These are phyloP conservation scores for Heliamphora exappendiculata DNA, from an alignment of 148 eudicot genomes.

Conservation along the genomic window DNA sequence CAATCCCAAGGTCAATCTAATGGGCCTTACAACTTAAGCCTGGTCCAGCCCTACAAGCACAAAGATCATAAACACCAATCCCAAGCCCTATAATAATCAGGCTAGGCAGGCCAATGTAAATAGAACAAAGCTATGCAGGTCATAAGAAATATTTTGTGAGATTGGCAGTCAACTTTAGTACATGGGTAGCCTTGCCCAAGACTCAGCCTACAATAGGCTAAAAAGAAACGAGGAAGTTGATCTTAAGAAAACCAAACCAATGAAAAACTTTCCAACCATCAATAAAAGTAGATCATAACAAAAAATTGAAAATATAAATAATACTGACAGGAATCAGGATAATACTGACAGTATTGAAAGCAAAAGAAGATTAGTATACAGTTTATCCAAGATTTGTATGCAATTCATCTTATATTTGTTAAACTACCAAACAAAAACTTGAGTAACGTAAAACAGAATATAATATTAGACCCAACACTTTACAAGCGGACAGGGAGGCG, in stretches of 20 bases:
- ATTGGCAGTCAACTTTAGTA: neutral
- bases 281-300: neutral
- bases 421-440: neutral
- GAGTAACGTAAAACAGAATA: neutral
- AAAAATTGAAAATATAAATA: neutral
- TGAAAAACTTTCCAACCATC: neutral
- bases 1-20: too few species aligned
- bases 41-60: too few species aligned
- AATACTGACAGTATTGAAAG: neutral
- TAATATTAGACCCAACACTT: neutral
- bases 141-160: neutral
- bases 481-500: too few species aligned
- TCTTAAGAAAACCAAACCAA: neutral
- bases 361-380: neutral
- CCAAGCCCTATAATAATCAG: too few species aligned
- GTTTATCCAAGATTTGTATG: neutral
- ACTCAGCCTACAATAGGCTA: neutral
- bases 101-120: neutral
- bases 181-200: slow-evolving; percentile 2
- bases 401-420: neutral
- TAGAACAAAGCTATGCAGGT: neutral
- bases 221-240: neutral
- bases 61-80: too few species aligned
- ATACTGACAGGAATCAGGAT: neutral
- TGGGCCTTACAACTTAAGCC: too few species aligned